These are phyloP conservation scores for Boletus sp. DNA, from an alignment of 768 basidiomycete species.

Conservation along the genomic window DNA sequence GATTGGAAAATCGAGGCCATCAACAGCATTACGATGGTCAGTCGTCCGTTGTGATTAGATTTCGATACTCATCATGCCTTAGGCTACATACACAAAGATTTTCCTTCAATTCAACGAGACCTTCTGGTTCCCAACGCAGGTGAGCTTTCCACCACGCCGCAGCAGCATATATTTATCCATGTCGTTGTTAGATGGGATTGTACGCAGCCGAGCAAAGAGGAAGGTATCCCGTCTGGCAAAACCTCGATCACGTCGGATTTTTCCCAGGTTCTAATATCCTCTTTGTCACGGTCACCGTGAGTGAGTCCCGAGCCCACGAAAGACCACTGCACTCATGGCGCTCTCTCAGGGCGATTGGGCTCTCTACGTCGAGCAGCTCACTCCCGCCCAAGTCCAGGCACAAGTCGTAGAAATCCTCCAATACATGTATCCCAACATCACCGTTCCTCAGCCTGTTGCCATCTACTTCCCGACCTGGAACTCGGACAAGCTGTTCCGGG, in stretches of 20 bases:
- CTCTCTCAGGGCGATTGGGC: constrained; percentile 53
- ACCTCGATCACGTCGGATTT: constrained; percentile 53
- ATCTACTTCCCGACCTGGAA: constrained; percentile 58
- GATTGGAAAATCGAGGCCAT: constrained; percentile 64
- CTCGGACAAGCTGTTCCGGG: constrained; percentile 40
- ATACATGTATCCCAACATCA: constrained; percentile 53
- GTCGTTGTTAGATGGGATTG: constrained; percentile 35
- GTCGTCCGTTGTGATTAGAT: neutral
- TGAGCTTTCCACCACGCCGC: neutral
- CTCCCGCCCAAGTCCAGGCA: constrained; percentile 43
- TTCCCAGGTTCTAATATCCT: constrained; percentile 55
- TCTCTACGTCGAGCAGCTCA: constrained; percentile 50
- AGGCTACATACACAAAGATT: constrained; percentile 65
- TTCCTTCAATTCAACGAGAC: constrained; percentile 59
- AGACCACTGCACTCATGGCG: neutral
- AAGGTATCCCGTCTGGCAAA: constrained; percentile 65
- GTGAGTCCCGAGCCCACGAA: neutral
- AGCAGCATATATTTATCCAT: neutral
- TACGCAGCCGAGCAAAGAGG: constrained; percentile 59
- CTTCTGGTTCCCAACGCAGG: constrained; percentile 56
- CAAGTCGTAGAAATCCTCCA: constrained; percentile 55
- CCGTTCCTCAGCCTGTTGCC: constrained; percentile 52
- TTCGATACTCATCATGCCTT: neutral
- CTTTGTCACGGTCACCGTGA: constrained; percentile 28
- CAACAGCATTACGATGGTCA: constrained; percentile 56